Evolutionary conservation across 1,284 basidiomycete genomes (phyloP).

Genomic region (Microbotryomycetes sp.): DNA sequence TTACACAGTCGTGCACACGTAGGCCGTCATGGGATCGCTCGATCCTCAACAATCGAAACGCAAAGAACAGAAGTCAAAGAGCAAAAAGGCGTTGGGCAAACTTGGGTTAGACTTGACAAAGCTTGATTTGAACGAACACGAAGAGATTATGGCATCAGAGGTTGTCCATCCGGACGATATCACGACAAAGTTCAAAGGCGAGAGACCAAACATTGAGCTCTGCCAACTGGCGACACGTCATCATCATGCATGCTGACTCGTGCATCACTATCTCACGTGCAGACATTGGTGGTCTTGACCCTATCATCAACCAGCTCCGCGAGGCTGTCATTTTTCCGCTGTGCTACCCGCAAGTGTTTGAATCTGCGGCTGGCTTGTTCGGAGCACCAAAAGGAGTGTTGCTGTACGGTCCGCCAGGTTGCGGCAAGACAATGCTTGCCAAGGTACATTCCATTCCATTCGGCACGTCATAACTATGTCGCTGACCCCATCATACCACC

Average conservation of each 20-base stretch:
- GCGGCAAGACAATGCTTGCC: constrained; percentile 47
- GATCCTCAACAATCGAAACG: constrained; percentile 51
- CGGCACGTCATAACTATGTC: constrained; percentile 30
- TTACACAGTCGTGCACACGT: background rate
- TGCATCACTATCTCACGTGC: background rate
- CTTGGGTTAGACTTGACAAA: constrained; percentile 58
- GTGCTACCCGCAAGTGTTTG: constrained; percentile 84
- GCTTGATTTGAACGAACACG: constrained; percentile 69
- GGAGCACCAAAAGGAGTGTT: constrained; percentile 52
- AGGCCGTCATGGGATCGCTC: constrained; percentile 42
- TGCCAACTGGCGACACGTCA: background rate
- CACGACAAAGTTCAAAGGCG: constrained; percentile 61
- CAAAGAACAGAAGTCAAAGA: constrained; percentile 56
- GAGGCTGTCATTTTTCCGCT: constrained; percentile 97
- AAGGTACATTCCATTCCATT: constrained; percentile 34
- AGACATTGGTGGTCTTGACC: constrained; percentile 94
- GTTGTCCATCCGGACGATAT: constrained; percentile 83
- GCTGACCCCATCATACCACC: constrained; percentile 1
- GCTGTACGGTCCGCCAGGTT: constrained; percentile 45
- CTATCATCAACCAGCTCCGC: constrained; percentile 80
- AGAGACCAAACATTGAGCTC: constrained; percentile 31
- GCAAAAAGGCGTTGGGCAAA: constrained; percentile 61
- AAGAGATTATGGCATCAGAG: constrained; percentile 74
- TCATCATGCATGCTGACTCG: background rate
- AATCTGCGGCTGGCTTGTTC: constrained; percentile 53